Percentiles rank a stretch among this genome's conserved stretches.
These are phyloP conservation scores for Talaromyces wortmannii DNA, from an alignment of 495 filamentous ascomycete species.

Conservation along the genomic window DNA sequence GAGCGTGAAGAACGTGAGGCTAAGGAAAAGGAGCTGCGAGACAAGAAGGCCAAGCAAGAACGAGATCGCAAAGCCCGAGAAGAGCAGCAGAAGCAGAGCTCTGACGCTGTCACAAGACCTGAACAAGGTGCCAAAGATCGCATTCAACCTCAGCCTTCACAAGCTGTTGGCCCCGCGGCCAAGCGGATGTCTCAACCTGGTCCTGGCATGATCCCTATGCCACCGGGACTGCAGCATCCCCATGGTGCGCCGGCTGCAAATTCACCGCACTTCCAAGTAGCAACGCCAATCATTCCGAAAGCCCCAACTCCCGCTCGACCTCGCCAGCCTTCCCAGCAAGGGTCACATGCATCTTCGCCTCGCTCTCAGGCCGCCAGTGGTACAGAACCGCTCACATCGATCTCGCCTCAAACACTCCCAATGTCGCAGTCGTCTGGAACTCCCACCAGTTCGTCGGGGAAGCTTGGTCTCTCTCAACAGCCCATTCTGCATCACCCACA, in stretches of 20 bases:
- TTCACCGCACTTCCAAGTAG: slow-evolving; percentile 73
- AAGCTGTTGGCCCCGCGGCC: slow-evolving; percentile 13
- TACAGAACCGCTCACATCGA: slow-evolving; percentile 28
- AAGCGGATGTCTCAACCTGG: slow-evolving; percentile 37
- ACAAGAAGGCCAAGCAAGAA: slow-evolving; percentile 58
- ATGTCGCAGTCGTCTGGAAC: slow-evolving; percentile 28
- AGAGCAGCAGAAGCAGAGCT: slow-evolving; percentile 49
- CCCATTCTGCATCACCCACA: slow-evolving; percentile 42
- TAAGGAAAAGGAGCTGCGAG: slow-evolving; percentile 50
- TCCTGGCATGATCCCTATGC: slow-evolving; percentile 37
- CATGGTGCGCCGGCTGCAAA: slow-evolving; percentile 34
- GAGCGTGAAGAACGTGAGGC: slow-evolving; percentile 73
- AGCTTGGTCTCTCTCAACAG: slow-evolving; percentile 20
- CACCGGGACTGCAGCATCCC: slow-evolving; percentile 45
- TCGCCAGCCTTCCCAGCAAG: slow-evolving; percentile 77
- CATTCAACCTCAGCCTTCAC: slow-evolving; percentile 24
- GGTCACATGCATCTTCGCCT: slow-evolving; percentile 62
- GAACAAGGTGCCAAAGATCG: slow-evolving; percentile 44
- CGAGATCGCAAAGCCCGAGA: slow-evolving; percentile 60
- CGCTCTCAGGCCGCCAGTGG: slow-evolving; percentile 34
- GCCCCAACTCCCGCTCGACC: slow-evolving; percentile 68
- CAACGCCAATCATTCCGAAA: slow-evolving; percentile 79
- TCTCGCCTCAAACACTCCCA: slow-evolving; percentile 34
- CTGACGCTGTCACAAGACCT: slow-evolving; percentile 26
- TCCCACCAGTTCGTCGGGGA: slow-evolving; percentile 20